Evolutionary conservation across 306 rosid genomes (phyloP), one percentile per base, ranked within the genome.

Genomic region (Quercus cerris): DNA sequence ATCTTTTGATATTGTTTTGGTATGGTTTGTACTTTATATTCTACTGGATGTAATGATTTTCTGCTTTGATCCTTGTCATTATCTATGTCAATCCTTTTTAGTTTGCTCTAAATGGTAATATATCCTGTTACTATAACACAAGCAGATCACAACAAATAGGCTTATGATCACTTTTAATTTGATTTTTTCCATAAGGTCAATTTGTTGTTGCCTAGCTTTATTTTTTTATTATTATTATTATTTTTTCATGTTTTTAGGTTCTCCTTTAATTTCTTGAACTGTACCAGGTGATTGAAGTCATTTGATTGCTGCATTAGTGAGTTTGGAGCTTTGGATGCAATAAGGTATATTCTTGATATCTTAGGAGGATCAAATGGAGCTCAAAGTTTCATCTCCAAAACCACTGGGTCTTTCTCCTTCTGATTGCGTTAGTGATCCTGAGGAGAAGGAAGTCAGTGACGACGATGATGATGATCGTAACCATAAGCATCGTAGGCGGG

Each of bases 391-490:
- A 66, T 90, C 98, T 82, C 89, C 94, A 63, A 90, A 94, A 74
- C 89, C 87, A 41, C 91, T 81, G 61, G 69, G 82, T 76, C 91
- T 88, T 84, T 87, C 89, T 71, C 86, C 91, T 5, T 84, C 91
- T 78, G 94, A 90, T 85, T 86, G 84, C 55, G 77, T 74, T 73
- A 90, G 93, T 91, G 94, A 93, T 75, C 98, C 97, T 7, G 97
- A 91, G 84, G 99, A 96, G 78, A 91, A 90, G 89, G 99, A 96
- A 86, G 87, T 96, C 70, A 96, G 97, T 73, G 99, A 96, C 28
- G 99, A 96, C 0, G 98, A 95, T 28, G 99, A 95, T 56, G 98
- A 93, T 71, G 99, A 96, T 81, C 89, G 99, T 72, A 96, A 96
- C 88, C 99, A 93, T 82, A 93, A 93, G 83, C 97, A 93, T 89